Conservation (phyloP, 1,284 basidiomycete genomes). For the Trametes versicolor region DNA sequence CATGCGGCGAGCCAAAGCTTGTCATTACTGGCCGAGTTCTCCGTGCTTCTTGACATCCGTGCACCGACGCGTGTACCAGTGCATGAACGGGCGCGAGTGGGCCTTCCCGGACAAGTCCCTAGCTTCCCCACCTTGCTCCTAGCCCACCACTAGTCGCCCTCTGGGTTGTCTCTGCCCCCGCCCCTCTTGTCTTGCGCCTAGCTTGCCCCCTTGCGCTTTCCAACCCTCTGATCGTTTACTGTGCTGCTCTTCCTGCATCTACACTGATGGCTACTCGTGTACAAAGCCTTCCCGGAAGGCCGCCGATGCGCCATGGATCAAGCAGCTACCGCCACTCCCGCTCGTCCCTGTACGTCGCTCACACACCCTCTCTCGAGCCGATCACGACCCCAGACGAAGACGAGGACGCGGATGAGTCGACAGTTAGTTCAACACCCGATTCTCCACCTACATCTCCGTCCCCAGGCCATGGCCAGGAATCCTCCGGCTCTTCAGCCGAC, state of each 20-base stretch:
- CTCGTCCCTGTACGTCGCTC: conserved; percentile 26
- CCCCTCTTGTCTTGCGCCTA: neutral
- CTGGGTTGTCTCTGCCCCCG: conserved; percentile 3
- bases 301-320: conserved; percentile 6
- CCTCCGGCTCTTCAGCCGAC: conserved; percentile 19
- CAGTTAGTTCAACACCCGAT: conserved; percentile 13
- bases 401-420: conserved; percentile 28
- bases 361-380: conserved; percentile 31
- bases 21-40: conserved; percentile 2
- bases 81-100: conserved; percentile 7
- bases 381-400: conserved; percentile 29
- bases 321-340: conserved; percentile 24
- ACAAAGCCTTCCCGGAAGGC: conserved; percentile 7
- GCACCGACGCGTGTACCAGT: conserved; percentile 19
- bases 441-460: conserved; percentile 17
- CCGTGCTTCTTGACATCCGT: conserved; percentile 22
- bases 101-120: conserved; percentile 20
- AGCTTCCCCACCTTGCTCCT: conserved; percentile 13
- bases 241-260: conserved; percentile 1
- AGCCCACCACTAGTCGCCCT: conserved; percentile 7
- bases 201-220: neutral
- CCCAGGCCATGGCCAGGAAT: conserved; percentile 21
- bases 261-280: conserved; percentile 20
- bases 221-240: neutral
- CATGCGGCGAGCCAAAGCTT: neutral